Base-by-base conservation (phyloP, 2,329 filamentous ascomycete species). In the Dothideomycetidae sp. region DNA sequence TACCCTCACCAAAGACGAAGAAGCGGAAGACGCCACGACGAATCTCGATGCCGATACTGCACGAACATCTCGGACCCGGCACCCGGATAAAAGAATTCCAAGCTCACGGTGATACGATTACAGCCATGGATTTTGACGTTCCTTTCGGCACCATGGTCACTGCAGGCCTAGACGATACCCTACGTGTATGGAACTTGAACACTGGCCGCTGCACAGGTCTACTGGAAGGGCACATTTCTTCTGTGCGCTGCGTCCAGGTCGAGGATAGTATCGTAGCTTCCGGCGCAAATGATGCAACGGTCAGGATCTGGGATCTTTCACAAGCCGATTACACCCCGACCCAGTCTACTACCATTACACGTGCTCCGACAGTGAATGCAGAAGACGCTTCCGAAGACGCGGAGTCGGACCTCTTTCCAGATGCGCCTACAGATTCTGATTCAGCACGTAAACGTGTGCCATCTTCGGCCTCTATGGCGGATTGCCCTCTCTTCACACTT, bases 131-230 rank as follows among this genome's bases (percentile, higher is more conserved):
- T 60, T 98, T 98, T 57, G 90, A 98, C 55, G 81, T 80, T n/a
- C 90, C 90, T 0, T 96, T 96, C 57, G 90, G 90, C 11, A 92
- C 84, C 13, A 75, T 96, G 73, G 84, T 96, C 4, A 88, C 85
- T 5, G 80, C 90, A 7, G 82, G 86, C 7, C 64, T 94, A 51
- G 90, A 98, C 55, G 90, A 98, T 56, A 86, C 84, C 1, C 81
- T 98, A 30, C 74, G 82, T 44, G 90, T 98, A 13, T 98, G 90
- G 90, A 90, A 98, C 59, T 66, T 98, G 46, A 94, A 90, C 53
- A 81, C 83, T 2, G 90, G 90, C 26, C 74, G 86, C 21, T 96
- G 88, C 58, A 86, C 93, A 53, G 90, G 90, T 16, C 66, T 82
- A 49, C 68, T 98, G 18, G 90, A 96, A 57, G 90, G 90, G 2